Evolutionary conservation across 2,329 filamentous ascomycete genomes (phyloP).

Genomic region (Pseudogymnoascus sp.): DNA sequence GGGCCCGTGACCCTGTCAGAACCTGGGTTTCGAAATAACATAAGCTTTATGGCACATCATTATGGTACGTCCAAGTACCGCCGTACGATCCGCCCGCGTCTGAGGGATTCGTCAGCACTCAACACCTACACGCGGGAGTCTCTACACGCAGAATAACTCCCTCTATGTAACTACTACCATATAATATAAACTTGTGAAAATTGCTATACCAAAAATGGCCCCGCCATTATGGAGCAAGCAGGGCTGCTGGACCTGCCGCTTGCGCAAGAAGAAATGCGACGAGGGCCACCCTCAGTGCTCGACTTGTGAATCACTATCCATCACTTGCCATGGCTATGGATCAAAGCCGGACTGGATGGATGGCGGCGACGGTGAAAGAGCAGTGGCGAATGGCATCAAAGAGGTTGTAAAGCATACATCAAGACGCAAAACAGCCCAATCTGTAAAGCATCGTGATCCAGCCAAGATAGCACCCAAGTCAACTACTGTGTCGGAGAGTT

Average conservation of each 20-base stretch:
- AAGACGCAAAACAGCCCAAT: constrained; percentile 39
- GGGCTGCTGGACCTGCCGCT: constrained; percentile 57
- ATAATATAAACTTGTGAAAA: not conserved
- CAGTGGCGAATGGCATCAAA: constrained; percentile 46
- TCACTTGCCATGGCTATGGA: constrained; percentile 46
- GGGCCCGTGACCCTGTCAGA: not conserved
- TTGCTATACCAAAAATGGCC: constrained; percentile 11
- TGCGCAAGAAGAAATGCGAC: constrained; percentile 59
- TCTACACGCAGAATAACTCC: not conserved
- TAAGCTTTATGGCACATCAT: not conserved
- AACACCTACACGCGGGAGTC: too few species aligned
- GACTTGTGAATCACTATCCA: constrained; percentile 51
- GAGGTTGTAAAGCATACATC: constrained; percentile 37
- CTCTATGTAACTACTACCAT: not conserved
- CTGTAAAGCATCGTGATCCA: constrained; percentile 10
- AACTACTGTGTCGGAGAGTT: constrained; percentile 9
- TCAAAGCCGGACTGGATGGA: constrained; percentile 25
- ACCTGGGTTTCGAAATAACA: not conserved
- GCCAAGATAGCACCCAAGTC: constrained; percentile 16
- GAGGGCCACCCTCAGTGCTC: constrained; percentile 51
- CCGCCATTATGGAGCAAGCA: constrained; percentile 19
- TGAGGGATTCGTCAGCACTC: not conserved
- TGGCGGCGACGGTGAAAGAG: constrained; percentile 31
- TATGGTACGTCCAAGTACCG: not conserved
- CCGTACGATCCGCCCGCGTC: not conserved